phyloP scores from a whole-genome alignment of 2,329 filamentous ascomycete species.

The Aspergillus intermedius region DNA sequence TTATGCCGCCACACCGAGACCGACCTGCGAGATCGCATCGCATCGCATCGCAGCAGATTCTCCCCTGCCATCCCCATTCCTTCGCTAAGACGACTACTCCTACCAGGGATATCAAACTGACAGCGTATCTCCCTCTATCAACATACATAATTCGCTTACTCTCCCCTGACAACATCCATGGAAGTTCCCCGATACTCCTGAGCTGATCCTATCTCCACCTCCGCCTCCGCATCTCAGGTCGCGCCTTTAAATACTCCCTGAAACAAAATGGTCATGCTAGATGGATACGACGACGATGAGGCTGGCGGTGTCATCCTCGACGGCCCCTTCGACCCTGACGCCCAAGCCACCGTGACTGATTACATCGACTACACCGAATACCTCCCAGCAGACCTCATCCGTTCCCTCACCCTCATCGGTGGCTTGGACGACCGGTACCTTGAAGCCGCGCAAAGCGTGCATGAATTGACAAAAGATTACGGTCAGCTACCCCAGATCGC shows the following conservation, averaged over 20 bases:
- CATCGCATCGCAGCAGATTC: background rate
- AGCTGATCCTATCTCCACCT: constrained; percentile 3
- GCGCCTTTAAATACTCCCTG: background rate
- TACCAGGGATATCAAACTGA: too few species aligned
- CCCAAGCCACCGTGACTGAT: constrained; percentile 60
- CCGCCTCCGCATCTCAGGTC: constrained; percentile 8
- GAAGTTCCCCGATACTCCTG: background rate
- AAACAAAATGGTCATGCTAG: constrained; percentile 16
- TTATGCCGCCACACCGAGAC: background rate
- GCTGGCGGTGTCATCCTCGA: constrained; percentile 40
- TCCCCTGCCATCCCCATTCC: background rate
- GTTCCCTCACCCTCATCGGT: constrained; percentile 57
- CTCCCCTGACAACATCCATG: too few species aligned
- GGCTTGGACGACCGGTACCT: constrained; percentile 42
- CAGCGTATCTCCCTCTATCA: too few species aligned
- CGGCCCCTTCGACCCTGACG: constrained; percentile 54
- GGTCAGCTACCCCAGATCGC: constrained; percentile 47
- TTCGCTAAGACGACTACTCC: background rate
- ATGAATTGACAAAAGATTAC: constrained; percentile 38
- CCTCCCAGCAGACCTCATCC: constrained; percentile 58
- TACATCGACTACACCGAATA: constrained; percentile 65
- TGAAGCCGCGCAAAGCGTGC: constrained; percentile 33
- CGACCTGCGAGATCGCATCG: background rate
- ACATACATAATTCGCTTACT: too few species aligned
- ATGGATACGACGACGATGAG: constrained; percentile 38